Evolutionary conservation across 108 stramenopile genomes (phyloP).

Genomic region (Nitzschia palea): DNA sequence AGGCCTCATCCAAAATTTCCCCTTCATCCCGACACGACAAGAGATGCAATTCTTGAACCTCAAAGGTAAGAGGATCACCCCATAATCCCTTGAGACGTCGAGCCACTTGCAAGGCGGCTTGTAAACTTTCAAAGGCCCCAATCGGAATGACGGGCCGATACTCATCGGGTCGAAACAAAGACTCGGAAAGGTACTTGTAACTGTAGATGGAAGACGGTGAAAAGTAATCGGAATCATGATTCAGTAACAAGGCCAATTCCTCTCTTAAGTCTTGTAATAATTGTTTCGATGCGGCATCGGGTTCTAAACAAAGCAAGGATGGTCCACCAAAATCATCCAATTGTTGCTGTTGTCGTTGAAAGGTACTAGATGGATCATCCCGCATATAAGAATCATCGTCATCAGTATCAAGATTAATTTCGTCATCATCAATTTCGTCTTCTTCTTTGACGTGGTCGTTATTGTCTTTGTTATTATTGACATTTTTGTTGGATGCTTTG

Average conservation of each 20-base stretch:
- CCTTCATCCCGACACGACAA: slow-evolving; percentile 36
- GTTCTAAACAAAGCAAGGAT: slow-evolving; percentile 70
- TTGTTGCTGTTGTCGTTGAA: slow-evolving; percentile 17
- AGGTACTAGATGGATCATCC: neutral
- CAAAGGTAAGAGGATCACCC: slow-evolving; percentile 65
- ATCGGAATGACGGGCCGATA: slow-evolving; percentile 68
- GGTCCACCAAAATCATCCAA: slow-evolving; percentile 64
- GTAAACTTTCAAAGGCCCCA: slow-evolving; percentile 54
- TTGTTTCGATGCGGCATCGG: slow-evolving; percentile 55
- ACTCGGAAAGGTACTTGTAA: neutral
- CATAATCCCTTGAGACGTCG: slow-evolving; percentile 59
- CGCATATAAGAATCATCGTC: neutral
- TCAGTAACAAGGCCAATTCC: slow-evolving; percentile 34
- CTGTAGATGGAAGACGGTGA: slow-evolving; percentile 19
- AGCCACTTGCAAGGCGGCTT: slow-evolving; percentile 59
- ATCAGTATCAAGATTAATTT: neutral
- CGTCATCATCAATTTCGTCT: neutral
- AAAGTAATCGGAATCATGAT: slow-evolving; percentile 20
- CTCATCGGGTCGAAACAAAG: slow-evolving; percentile 5
- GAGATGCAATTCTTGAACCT: slow-evolving; percentile 67
- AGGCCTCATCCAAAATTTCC: neutral
- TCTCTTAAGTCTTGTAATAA: slow-evolving; percentile 51
- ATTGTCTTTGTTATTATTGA: slow-evolving; percentile 3
- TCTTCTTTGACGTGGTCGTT: slow-evolving; percentile 10
- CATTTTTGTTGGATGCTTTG: neutral